Evolutionary conservation across 345 rosid species (phyloP).

Genomic region (Moringa oleifera): DNA sequence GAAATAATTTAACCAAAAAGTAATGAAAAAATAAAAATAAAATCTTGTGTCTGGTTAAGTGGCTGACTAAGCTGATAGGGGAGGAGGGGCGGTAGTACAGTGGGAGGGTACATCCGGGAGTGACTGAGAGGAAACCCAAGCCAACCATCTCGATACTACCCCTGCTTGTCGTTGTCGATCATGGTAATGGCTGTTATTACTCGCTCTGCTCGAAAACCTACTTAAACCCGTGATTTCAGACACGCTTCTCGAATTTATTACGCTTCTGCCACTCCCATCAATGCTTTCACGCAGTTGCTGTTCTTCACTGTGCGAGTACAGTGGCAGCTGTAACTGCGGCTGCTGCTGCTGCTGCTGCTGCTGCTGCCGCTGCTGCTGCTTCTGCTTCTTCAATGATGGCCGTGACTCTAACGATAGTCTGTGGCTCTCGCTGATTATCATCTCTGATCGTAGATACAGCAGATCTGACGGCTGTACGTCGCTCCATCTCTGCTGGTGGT

Average conservation of each 20-base stretch:
- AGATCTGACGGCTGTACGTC: conserved; percentile 75
- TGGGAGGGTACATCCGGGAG: conserved; percentile 16
- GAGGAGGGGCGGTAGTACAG: conserved; percentile 20
- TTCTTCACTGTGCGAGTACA: neutral
- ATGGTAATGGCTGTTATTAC: conserved; percentile 1
- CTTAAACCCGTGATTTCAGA: conserved; percentile 69
- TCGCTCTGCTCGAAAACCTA: conserved; percentile 43
- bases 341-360: conserved; percentile 10
- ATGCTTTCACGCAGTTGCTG: neutral
- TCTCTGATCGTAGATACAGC: conserved; percentile 59
- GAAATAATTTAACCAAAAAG: too few relatives aligned
- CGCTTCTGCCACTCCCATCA: conserved; percentile 37
- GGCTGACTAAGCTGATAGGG: conserved; percentile 17
- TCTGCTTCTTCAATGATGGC: neutral
- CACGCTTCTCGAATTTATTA: conserved; percentile 62
- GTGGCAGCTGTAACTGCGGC: neutral
- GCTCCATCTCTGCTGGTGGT: conserved; percentile 52
- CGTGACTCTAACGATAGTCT: conserved; percentile 14
- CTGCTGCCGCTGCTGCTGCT: conserved; percentile 1
- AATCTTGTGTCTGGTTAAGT: too few relatives aligned
- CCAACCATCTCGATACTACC: conserved; percentile 38
- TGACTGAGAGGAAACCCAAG: conserved; percentile 21
- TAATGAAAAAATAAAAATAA: too few relatives aligned
- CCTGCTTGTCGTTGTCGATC: conserved; percentile 44
- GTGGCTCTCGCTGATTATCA: conserved; percentile 55